Percentiles rank a stretch among this genome's conserved stretches.
phyloP scores from a whole-genome alignment of 306 rosid species.

The Acacia confusa region DNA sequence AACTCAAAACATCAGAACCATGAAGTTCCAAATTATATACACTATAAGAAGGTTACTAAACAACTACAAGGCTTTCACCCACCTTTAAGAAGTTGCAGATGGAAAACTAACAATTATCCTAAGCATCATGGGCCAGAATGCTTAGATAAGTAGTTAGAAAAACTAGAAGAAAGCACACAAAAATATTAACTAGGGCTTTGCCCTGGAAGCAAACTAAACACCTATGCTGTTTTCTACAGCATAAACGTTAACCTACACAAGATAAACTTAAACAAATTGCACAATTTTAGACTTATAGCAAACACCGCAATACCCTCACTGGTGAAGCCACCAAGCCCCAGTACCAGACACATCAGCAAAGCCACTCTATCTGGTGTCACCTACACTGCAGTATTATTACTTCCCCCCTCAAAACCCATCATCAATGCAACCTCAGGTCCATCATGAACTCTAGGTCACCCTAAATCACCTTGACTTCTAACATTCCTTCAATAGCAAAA shows the following conservation, averaged over 20 bases:
- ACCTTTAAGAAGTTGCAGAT: not conserved
- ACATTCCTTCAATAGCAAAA: not conserved
- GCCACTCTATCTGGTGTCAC: not conserved
- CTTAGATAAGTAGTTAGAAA: not conserved
- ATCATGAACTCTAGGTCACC: not conserved
- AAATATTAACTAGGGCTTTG: not conserved
- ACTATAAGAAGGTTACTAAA: not conserved
- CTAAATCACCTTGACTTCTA: not conserved
- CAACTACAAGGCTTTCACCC: not conserved
- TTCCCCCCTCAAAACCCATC: not conserved
- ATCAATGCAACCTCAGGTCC: not conserved
- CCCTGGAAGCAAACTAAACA: not conserved
- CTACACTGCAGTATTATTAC: not conserved
- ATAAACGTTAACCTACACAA: not conserved
- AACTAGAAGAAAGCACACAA: not conserved
- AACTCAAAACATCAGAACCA: conserved; percentile 5
- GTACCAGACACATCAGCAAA: not conserved
- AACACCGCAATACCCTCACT: not conserved
- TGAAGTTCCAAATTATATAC: conserved; percentile 1
- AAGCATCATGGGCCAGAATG: not conserved
- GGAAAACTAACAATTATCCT: not conserved
- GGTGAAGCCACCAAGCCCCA: not conserved
- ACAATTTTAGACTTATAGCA: not conserved
- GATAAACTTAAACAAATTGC: not conserved
- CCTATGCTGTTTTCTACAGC: not conserved